These are phyloP conservation scores for Fusarium heterosporum DNA, from an alignment of 2,329 filamentous ascomycete species.

Conservation along the genomic window DNA sequence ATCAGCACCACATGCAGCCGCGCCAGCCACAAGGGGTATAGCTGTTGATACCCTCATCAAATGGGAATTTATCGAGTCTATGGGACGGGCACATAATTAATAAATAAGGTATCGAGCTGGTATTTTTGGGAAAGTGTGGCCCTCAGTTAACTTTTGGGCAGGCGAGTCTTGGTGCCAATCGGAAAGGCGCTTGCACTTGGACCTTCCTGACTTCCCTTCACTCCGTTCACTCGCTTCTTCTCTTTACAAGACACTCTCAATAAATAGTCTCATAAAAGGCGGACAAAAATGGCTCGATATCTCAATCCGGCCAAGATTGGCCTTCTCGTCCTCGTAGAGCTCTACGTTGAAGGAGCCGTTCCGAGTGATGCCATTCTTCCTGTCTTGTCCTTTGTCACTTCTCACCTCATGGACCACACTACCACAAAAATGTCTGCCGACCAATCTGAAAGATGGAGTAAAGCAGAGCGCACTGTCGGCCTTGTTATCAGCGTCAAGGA, in stretches of 20 bases:
- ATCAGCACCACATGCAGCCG: background rate
- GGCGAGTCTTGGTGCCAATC: constrained; percentile 20
- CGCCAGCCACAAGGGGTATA: background rate
- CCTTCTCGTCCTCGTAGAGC: constrained; percentile 80
- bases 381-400: constrained; percentile 82
- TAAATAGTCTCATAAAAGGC: background rate
- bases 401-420: constrained; percentile 70
- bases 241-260: background rate
- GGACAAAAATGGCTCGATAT: constrained; percentile 75
- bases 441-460: constrained; percentile 57
- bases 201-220: background rate
- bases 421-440: constrained; percentile 46
- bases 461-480: constrained; percentile 62
- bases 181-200: constrained; percentile 6
- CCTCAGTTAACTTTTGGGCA: constrained; percentile 23
- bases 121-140: background rate
- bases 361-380: constrained; percentile 78
- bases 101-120: constrained; percentile 6
- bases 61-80: background rate
- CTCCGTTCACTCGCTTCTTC: background rate
- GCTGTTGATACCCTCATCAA: background rate
- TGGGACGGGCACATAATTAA: background rate
- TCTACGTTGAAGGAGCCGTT: constrained; percentile 80
- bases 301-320: constrained; percentile 91
- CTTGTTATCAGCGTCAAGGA: constrained; percentile 67